Conservation (phyloP, 352 stramenopile species). For the Globisporangium orthogonon region DNA sequence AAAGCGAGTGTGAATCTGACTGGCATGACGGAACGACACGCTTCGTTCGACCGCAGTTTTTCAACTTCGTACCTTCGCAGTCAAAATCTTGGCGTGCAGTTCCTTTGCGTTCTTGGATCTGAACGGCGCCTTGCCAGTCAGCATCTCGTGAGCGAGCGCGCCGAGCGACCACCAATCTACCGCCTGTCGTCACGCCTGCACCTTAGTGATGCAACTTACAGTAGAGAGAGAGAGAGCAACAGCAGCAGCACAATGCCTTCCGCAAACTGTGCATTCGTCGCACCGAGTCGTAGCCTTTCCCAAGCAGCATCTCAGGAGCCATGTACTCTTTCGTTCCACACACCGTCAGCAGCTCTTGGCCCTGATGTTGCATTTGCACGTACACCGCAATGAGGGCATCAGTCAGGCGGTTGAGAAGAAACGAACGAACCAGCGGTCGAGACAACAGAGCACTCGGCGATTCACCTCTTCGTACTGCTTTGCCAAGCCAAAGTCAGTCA, state of each 20-base stretch:
- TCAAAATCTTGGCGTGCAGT: conserved; percentile 74
- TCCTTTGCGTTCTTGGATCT: conserved; percentile 63
- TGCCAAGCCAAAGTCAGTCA: conserved; percentile 90
- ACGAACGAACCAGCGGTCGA: neutral
- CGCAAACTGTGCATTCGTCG: neutral
- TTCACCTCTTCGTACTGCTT: conserved; percentile 54
- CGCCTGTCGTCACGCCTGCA: conserved; percentile 21
- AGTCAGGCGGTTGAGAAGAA: neutral
- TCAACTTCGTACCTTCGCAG: conserved; percentile 36
- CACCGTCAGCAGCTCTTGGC: conserved; percentile 65
- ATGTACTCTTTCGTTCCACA: conserved; percentile 87
- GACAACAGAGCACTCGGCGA: neutral
- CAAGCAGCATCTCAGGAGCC: conserved; percentile 78
- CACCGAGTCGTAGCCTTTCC: conserved; percentile 79
- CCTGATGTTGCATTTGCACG: conserved; percentile 12
- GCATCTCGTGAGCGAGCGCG: conserved; percentile 76
- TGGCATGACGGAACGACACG: neutral
- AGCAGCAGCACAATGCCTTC: too few species aligned
- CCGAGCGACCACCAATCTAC: conserved; percentile 85
- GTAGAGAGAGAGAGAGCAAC: too few species aligned
- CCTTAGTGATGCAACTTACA: neutral
- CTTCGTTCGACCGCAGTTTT: too few species aligned
- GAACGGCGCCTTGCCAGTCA: conserved; percentile 68
- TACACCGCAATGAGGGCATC: neutral
- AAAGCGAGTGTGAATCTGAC: neutral